Evolutionary conservation across 805 yeast species (phyloP).

Genomic region (Ogataea nonfermentans): DNA sequence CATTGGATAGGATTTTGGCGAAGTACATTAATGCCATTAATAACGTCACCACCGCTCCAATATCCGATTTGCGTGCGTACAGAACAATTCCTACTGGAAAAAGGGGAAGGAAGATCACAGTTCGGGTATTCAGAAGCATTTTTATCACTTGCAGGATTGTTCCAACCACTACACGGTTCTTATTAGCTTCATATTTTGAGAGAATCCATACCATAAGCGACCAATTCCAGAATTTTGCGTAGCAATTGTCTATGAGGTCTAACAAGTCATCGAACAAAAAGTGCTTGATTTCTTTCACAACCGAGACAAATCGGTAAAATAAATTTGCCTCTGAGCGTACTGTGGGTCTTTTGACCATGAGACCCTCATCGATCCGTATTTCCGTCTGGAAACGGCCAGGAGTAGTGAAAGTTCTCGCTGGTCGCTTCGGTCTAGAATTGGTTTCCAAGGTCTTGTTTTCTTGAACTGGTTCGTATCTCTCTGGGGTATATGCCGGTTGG

Average conservation of each 20-base stretch:
- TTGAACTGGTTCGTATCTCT: neutral
- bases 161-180: constrained; percentile 13
- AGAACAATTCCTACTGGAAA: constrained; percentile 18
- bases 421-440: neutral
- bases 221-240: constrained; percentile 12
- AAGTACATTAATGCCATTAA: constrained; percentile 19
- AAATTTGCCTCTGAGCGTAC: constrained; percentile 16
- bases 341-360: constrained; percentile 12
- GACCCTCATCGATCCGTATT: constrained; percentile 14
- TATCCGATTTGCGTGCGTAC: constrained; percentile 12
- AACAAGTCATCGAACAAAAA: constrained; percentile 14
- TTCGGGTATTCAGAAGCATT: constrained; percentile 13
- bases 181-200: constrained; percentile 13
- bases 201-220: constrained; percentile 12
- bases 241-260: constrained; percentile 14
- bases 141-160: constrained; percentile 14
- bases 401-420: constrained; percentile 12
- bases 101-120: constrained; percentile 15
- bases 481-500: neutral
- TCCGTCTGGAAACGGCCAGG: constrained; percentile 19
- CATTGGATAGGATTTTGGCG: constrained; percentile 17
- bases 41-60: constrained; percentile 16
- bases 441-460: neutral
- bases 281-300: constrained; percentile 13
- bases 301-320: constrained; percentile 15